phyloP scores from a whole-genome alignment of 2,329 filamentous ascomycete species.

The Chalaropsis thielavioides region DNA sequence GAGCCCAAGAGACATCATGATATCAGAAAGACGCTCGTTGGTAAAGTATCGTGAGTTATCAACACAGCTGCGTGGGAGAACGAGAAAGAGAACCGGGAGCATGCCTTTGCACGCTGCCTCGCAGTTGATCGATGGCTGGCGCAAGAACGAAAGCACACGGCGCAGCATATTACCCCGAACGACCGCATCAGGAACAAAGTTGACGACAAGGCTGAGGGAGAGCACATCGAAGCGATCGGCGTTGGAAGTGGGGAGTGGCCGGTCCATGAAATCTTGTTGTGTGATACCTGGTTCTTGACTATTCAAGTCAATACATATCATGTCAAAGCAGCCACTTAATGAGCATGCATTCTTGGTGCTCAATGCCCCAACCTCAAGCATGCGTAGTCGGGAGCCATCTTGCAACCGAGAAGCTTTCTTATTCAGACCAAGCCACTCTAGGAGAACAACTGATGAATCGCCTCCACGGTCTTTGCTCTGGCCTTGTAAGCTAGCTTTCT shows the following conservation, averaged over 20 bases:
- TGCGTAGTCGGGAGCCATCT: conserved; percentile 31
- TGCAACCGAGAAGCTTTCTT: conserved; percentile 18
- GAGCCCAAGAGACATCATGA: conserved; percentile 71
- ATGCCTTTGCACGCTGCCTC: conserved; percentile 20
- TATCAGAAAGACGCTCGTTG: conserved; percentile 48
- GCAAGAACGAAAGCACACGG: conserved; percentile 58
- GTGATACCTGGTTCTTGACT: conserved; percentile 69
- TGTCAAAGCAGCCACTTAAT: conserved; percentile 51
- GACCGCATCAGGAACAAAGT: conserved; percentile 71
- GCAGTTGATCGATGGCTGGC: conserved; percentile 21
- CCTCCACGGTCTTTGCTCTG: conserved; percentile 52
- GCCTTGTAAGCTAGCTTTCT: conserved; percentile 53
- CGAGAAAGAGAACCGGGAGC: conserved; percentile 69
- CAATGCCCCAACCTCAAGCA: conserved; percentile 82
- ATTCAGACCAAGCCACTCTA: conserved; percentile 41
- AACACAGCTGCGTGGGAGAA: conserved; percentile 77
- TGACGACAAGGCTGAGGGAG: conserved; percentile 81
- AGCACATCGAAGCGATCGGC: conserved; percentile 70
- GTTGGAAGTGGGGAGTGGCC: conserved; percentile 51
- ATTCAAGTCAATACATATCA: conserved; percentile 78
- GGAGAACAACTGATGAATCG: conserved; percentile 49
- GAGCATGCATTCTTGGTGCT: conserved; percentile 78
- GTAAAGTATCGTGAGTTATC: conserved; percentile 83
- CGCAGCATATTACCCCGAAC: conserved; percentile 74
- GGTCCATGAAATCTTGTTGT: conserved; percentile 88